These are phyloP conservation scores for Rhodomyrtus psidioides DNA, from an alignment of 441 rosid genomes.

Conservation along the genomic window DNA sequence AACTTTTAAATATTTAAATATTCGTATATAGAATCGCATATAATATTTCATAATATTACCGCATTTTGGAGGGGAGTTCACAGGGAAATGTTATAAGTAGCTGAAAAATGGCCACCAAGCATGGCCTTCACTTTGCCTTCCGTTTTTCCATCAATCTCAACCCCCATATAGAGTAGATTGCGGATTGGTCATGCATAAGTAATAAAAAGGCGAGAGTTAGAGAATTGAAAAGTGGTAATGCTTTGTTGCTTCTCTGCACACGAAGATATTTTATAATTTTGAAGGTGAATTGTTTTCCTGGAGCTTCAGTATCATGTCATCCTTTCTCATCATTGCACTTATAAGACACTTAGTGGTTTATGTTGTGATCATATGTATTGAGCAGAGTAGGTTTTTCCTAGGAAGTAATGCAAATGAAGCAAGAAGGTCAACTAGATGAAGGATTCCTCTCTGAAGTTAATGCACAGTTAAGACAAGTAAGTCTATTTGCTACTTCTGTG, in stretches of 20 bases:
- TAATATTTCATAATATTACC: background rate
- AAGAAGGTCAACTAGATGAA: constrained; percentile 81
- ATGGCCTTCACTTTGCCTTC: background rate
- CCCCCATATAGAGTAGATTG: background rate
- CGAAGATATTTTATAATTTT: background rate
- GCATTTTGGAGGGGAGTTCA: background rate
- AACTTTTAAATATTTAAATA: background rate
- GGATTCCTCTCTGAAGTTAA: constrained; percentile 88
- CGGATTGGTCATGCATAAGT: background rate
- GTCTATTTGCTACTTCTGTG: constrained; percentile 4
- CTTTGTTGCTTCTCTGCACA: background rate
- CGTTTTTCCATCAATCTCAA: background rate
- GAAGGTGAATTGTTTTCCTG: background rate
- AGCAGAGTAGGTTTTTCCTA: constrained; percentile 10
- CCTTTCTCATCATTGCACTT: background rate
- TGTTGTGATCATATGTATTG: background rate
- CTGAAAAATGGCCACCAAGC: background rate
- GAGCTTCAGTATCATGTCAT: background rate
- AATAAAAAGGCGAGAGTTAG: background rate
- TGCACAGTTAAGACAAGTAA: constrained; percentile 82
- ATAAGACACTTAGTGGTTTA: background rate
- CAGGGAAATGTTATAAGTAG: background rate
- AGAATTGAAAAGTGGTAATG: background rate
- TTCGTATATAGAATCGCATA: background rate
- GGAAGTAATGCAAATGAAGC: constrained; percentile 64